phyloP scores from a whole-genome alignment of 1,139 yeast genomes.

The Kodamaea alishanica region DNA sequence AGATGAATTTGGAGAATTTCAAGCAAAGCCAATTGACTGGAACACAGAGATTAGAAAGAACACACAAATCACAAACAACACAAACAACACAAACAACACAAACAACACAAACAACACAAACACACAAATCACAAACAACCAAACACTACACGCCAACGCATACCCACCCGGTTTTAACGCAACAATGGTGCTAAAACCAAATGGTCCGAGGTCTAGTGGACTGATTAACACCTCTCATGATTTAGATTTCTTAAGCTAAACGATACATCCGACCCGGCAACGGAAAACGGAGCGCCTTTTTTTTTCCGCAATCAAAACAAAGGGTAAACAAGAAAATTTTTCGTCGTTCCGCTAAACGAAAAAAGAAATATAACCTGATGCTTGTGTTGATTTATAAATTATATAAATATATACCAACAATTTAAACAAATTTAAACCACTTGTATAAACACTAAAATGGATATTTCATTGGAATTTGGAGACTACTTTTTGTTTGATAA shows the following conservation, averaged over 20 bases:
- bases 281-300: too few species aligned
- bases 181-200: conserved; percentile 14
- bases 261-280: too few species aligned
- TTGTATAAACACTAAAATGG: too few species aligned
- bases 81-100: conserved; percentile 2
- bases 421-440: too few species aligned
- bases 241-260: too few species aligned
- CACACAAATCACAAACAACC: conserved; percentile 2
- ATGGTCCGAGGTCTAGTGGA: conserved; percentile 3
- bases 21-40: conserved; percentile 24
- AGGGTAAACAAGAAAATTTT: too few species aligned
- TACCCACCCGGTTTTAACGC: conserved; percentile 33
- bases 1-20: conserved; percentile 34
- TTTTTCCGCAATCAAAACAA: too few species aligned
- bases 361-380: background rate
- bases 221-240: too few species aligned
- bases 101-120: conserved; percentile 2
- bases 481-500: conserved; percentile 73
- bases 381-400: too few species aligned
- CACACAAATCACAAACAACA: conserved; percentile 7
- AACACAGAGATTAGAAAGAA: conserved; percentile 14
- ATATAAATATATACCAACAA: too few species aligned
- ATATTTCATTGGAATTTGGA: conserved; percentile 74
- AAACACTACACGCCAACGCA: conserved; percentile 4
- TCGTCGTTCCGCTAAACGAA: conserved; percentile 7